A percentile compares a stretch with the other conserved stretches of the same genome.
Evolutionary conservation across 371 early-diverging fungal genomes (phyloP).

Genomic region (Sporodiniella umbellata): DNA sequence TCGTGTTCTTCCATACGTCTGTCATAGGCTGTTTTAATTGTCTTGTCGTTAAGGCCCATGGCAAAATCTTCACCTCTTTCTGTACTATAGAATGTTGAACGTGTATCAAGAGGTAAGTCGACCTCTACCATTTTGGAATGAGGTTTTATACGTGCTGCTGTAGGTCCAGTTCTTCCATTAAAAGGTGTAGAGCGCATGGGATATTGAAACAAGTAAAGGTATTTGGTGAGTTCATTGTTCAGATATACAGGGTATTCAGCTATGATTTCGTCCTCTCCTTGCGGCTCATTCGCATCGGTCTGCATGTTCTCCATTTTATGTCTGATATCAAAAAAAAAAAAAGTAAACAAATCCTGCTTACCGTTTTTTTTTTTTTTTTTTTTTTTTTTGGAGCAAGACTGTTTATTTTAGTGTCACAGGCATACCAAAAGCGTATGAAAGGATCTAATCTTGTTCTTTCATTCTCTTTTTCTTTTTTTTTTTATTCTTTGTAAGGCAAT

Average conservation of each 20-base stretch:
- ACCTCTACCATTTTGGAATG: slow-evolving; percentile 77
- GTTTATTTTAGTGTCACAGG: too few species aligned
- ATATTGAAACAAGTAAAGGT: slow-evolving; percentile 81
- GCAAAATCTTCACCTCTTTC: slow-evolving; percentile 81
- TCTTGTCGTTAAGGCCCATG: slow-evolving; percentile 70
- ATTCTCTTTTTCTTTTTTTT: too few species aligned
- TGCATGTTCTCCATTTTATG: not conserved
- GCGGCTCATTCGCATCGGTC: too few species aligned
- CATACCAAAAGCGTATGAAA: too few species aligned
- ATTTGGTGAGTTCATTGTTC: slow-evolving; percentile 60
- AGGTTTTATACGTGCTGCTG: slow-evolving; percentile 80
- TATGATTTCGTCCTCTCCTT: slow-evolving; percentile 69
- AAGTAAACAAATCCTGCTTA: not conserved
- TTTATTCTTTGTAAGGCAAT: too few species aligned
- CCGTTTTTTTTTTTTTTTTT: not conserved
- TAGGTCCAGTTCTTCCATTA: slow-evolving; percentile 39
- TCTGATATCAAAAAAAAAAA: slow-evolving; percentile 1
- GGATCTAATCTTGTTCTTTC: too few species aligned
- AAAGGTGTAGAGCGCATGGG: slow-evolving; percentile 69
- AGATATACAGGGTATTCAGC: slow-evolving; percentile 79
- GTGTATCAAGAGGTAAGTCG: slow-evolving; percentile 81
- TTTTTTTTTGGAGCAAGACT: too few species aligned
- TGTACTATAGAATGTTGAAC: slow-evolving; percentile 64
- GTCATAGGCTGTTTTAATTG: slow-evolving; percentile 68
- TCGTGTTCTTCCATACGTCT: slow-evolving; percentile 48